These are phyloP conservation scores for Dunaliella primolecta DNA, from an alignment of 139 green algal genomes.

Conservation along the genomic window DNA sequence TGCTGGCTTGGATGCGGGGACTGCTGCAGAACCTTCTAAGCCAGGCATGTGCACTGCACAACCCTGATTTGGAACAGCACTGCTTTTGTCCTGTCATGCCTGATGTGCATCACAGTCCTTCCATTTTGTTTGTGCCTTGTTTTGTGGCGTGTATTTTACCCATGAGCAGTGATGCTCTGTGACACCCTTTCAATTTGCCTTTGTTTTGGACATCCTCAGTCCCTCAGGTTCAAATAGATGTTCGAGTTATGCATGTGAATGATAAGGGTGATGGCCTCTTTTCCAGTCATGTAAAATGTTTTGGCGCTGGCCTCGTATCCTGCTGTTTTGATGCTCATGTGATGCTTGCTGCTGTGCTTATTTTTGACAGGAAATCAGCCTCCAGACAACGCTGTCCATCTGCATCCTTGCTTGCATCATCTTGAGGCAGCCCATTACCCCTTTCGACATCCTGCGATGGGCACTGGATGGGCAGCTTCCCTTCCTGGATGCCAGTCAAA, in stretches of 20 bases:
- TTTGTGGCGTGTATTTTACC: neutral
- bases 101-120: too few species aligned
- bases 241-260: neutral
- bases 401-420: slow-evolving; percentile 5
- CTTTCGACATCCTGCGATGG: slow-evolving; percentile 5
- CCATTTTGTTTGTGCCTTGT: neutral
- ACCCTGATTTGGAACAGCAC: too few species aligned
- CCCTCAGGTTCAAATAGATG: neutral
- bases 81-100: too few species aligned
- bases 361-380: neutral
- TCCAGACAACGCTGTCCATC: neutral
- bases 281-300: too few species aligned
- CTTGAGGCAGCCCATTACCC: neutral
- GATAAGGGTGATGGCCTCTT: neutral
- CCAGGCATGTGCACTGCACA: too few species aligned
- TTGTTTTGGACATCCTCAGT: neutral
- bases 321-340: too few species aligned
- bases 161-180: neutral
- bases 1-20: too few species aligned
- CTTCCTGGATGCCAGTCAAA: neutral
- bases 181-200: neutral
- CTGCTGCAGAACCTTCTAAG: too few species aligned
- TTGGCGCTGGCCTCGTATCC: too few species aligned
- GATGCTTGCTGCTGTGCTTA: neutral
- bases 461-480: slow-evolving; percentile 7